These are phyloP conservation scores for Earliella scabrosa DNA, from an alignment of 1,284 basidiomycete species.

Conservation along the genomic window DNA sequence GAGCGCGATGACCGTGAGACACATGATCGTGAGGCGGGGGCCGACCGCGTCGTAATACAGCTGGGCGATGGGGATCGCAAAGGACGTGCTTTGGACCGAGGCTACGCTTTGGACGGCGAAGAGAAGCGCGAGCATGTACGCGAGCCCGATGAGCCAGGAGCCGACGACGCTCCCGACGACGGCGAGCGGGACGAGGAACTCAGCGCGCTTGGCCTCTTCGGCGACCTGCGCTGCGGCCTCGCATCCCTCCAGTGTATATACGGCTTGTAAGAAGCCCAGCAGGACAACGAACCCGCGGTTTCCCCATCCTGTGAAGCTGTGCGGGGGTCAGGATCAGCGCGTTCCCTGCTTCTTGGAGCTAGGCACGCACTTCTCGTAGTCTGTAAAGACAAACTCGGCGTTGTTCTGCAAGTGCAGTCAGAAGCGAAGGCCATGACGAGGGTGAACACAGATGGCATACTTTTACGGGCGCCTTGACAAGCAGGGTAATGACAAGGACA, in stretches of 20 bases:
- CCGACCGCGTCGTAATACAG: conserved; percentile 62
- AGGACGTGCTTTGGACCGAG: conserved; percentile 51
- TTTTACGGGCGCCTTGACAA: conserved; percentile 60
- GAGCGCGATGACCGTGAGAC: conserved; percentile 51
- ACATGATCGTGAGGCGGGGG: conserved; percentile 50
- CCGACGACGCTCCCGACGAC: conserved; percentile 59
- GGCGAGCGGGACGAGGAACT: conserved; percentile 58
- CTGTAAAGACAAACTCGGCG: conserved; percentile 58
- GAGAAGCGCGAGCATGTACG: conserved; percentile 62
- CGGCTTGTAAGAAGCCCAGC: conserved; percentile 64
- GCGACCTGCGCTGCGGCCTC: conserved; percentile 68
- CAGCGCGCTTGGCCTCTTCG: conserved; percentile 61
- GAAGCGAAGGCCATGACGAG: background rate
- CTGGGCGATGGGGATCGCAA: conserved; percentile 64
- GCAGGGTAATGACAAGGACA: conserved; percentile 56
- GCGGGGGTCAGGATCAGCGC: no score
- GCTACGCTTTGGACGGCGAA: conserved; percentile 60
- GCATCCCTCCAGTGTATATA: conserved; percentile 66
- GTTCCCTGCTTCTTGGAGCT: no score
- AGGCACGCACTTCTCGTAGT: conserved; percentile 55
- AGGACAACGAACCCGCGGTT: conserved; percentile 61
- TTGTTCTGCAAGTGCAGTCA: conserved; percentile 43
- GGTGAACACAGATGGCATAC: conserved; percentile 31
- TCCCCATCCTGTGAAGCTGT: conserved; percentile 59
- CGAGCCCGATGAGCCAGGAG: conserved; percentile 61